Evolutionary conservation across 2,329 filamentous ascomycete genomes (phyloP), one percentile per base, ranked within the genome.

Genomic region (Teratosphaeria destructans): DNA sequence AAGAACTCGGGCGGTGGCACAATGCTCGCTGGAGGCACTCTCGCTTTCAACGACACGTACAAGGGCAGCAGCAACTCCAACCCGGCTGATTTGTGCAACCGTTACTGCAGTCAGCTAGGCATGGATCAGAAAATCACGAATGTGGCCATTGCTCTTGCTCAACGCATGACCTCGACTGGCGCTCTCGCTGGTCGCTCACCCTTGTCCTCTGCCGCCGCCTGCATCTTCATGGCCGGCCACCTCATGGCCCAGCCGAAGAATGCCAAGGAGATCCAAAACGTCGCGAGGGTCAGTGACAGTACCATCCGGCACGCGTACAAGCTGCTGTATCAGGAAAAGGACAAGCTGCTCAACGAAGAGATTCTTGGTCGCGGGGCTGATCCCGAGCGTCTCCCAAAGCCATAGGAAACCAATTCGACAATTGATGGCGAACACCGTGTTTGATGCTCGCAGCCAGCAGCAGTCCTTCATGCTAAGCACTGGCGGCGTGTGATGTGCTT

Each of bases 231-330:
- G 85, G 89, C 93, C 3, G 91, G 90, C 34, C 85, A 93, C 70
- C 81, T 97, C 43, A 87, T 96, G 77, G 89, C 87, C 59, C 84
- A 94, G 66, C 80, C 85, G 23, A 89, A 88, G 68, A 80, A 84
- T 6, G 88, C 90, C n/a, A 92, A 92, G 73, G 88, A 95, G 62
- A 96, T 99, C 67, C 89, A 90, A 5, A 75, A 76, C 27, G 87
- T 94, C 19, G 90, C 89, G 0, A 90, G 90, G 65, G 94, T 99
- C 32, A 96, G 91, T 72, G 95, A 99, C 71, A 92, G 94, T 59
- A 99, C 94, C 0, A 96, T 99, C 68, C 92, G 95, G 69, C 95
- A 90, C 29, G 92, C 93, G 0, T 99, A 97, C 79, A 94, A 94
- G 72, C 86, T 89, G 69, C 81, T 99, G 55, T 93, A 92, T 72